Evolutionary conservation across 768 basidiomycete species (phyloP).

Genomic region (Coprinopsis sp.): DNA sequence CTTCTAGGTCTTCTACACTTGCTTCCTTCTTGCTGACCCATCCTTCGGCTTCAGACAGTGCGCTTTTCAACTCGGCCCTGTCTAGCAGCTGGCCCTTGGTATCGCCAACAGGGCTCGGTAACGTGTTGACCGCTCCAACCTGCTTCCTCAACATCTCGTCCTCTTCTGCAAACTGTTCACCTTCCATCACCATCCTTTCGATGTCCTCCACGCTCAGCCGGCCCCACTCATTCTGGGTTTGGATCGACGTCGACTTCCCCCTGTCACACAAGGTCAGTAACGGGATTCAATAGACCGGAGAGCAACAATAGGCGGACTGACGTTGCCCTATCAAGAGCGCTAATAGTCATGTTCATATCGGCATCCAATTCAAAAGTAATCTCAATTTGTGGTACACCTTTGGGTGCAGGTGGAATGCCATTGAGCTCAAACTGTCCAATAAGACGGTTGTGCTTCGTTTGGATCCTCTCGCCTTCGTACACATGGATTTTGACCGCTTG

Average conservation of each 20-base stretch:
- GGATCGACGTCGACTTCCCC: conserved; percentile 76
- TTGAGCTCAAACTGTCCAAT: conserved; percentile 91
- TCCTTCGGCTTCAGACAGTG: conserved; percentile 63
- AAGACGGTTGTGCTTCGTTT: conserved; percentile 87
- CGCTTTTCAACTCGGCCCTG: conserved; percentile 53
- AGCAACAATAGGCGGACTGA: conserved; percentile 45
- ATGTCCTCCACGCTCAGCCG: conserved; percentile 52
- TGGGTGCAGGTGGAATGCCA: conserved; percentile 82
- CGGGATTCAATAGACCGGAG: not conserved
- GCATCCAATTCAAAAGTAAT: conserved; percentile 90
- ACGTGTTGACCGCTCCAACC: conserved; percentile 54
- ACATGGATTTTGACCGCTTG: conserved; percentile 87
- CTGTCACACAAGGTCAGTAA: conserved; percentile 17
- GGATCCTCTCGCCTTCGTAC: conserved; percentile 83
- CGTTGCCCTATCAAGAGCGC: conserved; percentile 79
- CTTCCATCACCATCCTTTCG: conserved; percentile 50
- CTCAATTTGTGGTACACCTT: conserved; percentile 88
- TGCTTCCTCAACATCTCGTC: conserved; percentile 46
- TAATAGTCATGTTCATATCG: conserved; percentile 79
- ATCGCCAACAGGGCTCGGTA: conserved; percentile 59
- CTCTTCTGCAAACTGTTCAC: conserved; percentile 42
- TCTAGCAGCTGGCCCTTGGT: conserved; percentile 69
- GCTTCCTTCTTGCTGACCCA: conserved; percentile 75
- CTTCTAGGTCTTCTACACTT: conserved; percentile 70
- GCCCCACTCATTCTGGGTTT: conserved; percentile 73